Percentiles rank a stretch among this genome's conserved stretches.
Evolutionary conservation across 768 basidiomycete species (phyloP).

Genomic region (Mycena metata): DNA sequence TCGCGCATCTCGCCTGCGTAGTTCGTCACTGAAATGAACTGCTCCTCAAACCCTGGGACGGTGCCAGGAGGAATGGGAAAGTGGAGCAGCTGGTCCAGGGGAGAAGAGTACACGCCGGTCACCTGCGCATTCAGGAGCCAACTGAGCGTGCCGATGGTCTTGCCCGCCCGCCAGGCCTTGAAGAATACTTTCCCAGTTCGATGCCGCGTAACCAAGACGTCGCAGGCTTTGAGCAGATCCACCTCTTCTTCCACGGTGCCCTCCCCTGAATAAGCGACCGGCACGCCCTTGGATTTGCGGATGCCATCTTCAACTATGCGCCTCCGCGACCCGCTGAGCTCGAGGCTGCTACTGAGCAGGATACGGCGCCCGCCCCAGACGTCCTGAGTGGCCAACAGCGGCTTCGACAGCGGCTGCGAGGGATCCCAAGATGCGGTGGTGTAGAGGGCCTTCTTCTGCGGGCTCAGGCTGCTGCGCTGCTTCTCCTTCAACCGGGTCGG

Average conservation of each 20-base stretch:
- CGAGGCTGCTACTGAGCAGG: conserved; percentile 72
- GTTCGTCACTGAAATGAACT: conserved; percentile 90
- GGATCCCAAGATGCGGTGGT: conserved; percentile 44
- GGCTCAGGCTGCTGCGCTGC: conserved; percentile 51
- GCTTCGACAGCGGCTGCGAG: conserved; percentile 26
- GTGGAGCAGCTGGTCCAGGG: conserved; percentile 84
- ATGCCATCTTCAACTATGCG: conserved; percentile 72
- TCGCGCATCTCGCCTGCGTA: conserved; percentile 90
- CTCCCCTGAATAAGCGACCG: conserved; percentile 50
- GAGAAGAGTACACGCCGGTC: conserved; percentile 68
- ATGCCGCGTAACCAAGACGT: conserved; percentile 79
- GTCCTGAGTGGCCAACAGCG: conserved; percentile 41
- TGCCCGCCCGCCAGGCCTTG: conserved; percentile 67
- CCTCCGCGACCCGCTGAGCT: conserved; percentile 61
- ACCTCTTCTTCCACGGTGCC: conserved; percentile 55
- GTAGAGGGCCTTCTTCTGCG: conserved; percentile 53
- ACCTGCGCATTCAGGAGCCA: conserved; percentile 89
- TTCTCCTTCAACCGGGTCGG: conserved; percentile 41
- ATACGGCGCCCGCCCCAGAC: conserved; percentile 75
- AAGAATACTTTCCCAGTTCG: conserved; percentile 79
- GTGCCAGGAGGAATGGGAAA: conserved; percentile 80
- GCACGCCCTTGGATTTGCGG: conserved; percentile 67
- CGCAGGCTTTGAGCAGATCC: conserved; percentile 59
- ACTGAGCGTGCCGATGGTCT: conserved; percentile 81
- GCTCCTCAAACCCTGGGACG: conserved; percentile 63